Evolutionary conservation across 1,284 basidiomycete species (phyloP), one percentile per base, ranked within the genome.

Genomic region (Pseudozyma thailandica): DNA sequence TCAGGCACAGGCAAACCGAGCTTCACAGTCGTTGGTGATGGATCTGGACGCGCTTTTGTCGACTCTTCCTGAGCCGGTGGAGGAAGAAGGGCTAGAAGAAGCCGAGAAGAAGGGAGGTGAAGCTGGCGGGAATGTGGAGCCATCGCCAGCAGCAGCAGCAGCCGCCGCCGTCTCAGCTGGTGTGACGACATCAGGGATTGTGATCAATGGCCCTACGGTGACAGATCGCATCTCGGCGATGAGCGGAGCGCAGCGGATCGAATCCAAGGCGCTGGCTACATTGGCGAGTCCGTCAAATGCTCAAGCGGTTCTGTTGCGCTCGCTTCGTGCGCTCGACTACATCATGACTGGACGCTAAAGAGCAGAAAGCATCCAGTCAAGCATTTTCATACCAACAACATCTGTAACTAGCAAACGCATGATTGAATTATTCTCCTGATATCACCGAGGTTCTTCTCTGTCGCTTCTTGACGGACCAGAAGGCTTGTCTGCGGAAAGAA

Each of bases 301-400:
- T 3, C 80, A 82, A 58, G 78, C 80, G 28, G 73, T 79, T 27
- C 58, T 82, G 47, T 59, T 82, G 49, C 72, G 80, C n/a, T 70
- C 74, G 46, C 61, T 82, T 42, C 75, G 80, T 13, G 80, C 79
- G 25, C 62, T 82, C 25, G 79, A 82, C 53, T 82, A 76, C 56
- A 62, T 78, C 37, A 60, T 73, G 64, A 73, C 71, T 9, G 71
- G 71, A 1, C 64, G 71, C n/a, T 73, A 37, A 69, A 28, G n/a
- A n/a, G n/a, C 12, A 23, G 23, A 37, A 3, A 21, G 18, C 6
- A 16, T 20, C 10, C 15, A 25, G n/a, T 30, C 26, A 37, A 28
- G 35, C 35, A 50, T 50, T 33, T 6, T 26, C 18, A 41, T 12
- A 6, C 13, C 20, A 18, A 27, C 39, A 21, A 37, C 31, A 43